Evolutionary conservation across 169 alveolate genomes (phyloP).

Genomic region (Plasmodium chabaudi): DNA sequence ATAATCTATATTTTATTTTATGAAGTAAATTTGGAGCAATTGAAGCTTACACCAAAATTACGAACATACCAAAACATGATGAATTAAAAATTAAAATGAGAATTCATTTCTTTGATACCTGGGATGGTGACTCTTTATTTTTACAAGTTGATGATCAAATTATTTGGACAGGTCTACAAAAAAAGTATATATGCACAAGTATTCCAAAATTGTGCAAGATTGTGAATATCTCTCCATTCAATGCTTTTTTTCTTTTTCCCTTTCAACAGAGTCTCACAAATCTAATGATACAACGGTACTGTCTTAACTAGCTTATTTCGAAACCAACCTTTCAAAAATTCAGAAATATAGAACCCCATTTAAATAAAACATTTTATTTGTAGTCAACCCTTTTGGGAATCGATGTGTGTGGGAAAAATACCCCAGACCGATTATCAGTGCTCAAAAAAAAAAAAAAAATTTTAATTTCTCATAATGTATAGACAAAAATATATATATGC

Average conservation of each 20-base stretch:
- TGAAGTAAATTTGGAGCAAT: conserved; percentile 47
- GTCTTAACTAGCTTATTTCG: too few relatives aligned
- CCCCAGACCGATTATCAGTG: conserved; percentile 58
- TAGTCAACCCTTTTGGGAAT: conserved; percentile 20
- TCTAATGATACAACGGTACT: background rate
- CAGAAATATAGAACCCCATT: too few relatives aligned
- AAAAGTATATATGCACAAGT: conserved; percentile 3
- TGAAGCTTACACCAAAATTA: conserved; percentile 48
- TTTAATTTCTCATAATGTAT: background rate
- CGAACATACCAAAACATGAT: conserved; percentile 78
- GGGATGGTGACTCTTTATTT: conserved; percentile 86
- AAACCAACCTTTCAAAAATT: too few relatives aligned
- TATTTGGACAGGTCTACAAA: conserved; percentile 82
- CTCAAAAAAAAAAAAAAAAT: background rate
- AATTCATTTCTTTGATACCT: conserved; percentile 86
- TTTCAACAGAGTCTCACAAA: conserved; percentile 11
- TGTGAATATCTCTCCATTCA: background rate
- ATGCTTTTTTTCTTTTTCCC: background rate
- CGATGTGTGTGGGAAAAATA: conserved; percentile 38
- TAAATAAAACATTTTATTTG: background rate
- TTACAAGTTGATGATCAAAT: conserved; percentile 80
- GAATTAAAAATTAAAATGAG: conserved; percentile 80
- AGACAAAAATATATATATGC: background rate
- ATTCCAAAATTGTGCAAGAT: background rate
- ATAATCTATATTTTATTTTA: background rate